Evolutionary conservation across 2,329 filamentous ascomycete genomes (phyloP).

Genomic region (Huntiella savannae): DNA sequence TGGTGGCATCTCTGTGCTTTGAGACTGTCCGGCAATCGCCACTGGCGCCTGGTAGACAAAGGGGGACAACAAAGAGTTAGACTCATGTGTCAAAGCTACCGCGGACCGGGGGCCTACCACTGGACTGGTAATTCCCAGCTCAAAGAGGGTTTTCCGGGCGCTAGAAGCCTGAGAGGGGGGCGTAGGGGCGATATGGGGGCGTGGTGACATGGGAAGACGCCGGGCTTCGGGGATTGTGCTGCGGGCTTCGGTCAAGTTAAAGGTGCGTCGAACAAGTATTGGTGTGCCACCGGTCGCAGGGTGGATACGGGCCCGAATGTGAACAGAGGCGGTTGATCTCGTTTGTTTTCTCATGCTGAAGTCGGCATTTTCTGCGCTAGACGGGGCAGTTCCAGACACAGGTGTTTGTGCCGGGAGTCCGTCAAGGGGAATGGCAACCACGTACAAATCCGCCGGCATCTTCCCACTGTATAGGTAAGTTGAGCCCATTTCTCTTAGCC

Average conservation of each 20-base stretch:
- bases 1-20: neutral
- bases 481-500: slow-evolving; percentile 9
- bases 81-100: neutral
- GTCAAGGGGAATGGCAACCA: slow-evolving; percentile 4
- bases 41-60: slow-evolving; percentile 1
- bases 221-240: slow-evolving; percentile 22
- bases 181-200: neutral
- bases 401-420: neutral
- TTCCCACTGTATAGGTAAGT: slow-evolving; percentile 6
- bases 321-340: neutral
- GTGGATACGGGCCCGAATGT: slow-evolving; percentile 24
- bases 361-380: too few species aligned
- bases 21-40: neutral
- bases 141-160: slow-evolving; percentile 3
- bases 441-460: slow-evolving; percentile 7
- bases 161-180: neutral
- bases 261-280: slow-evolving; percentile 29
- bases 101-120: neutral
- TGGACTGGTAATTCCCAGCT: slow-evolving; percentile 6
- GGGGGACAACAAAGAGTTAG: slow-evolving; percentile 1
- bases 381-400: too few species aligned
- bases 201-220: slow-evolving; percentile 1
- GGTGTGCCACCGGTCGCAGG: slow-evolving; percentile 24
- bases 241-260: slow-evolving; percentile 29
- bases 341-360: too few species aligned